Evolutionary conservation across 495 filamentous ascomycete genomes (phyloP), one percentile per base, ranked within the genome.

Genomic region (Penicillium goetzii): DNA sequence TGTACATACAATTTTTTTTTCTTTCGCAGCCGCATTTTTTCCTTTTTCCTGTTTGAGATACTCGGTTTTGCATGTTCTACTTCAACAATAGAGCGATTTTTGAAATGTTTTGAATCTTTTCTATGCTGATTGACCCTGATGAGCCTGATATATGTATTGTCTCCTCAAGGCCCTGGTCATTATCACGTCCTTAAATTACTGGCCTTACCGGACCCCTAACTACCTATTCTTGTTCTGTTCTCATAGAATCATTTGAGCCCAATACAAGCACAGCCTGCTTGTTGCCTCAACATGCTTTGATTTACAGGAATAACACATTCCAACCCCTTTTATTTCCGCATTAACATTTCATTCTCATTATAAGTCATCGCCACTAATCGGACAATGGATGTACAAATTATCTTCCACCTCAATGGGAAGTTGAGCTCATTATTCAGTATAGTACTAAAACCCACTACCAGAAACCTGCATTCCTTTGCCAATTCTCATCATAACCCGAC

Each of bases 1-100:
- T 68, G 66, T 68, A 68, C 36, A 68, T 68, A 68, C 32, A 40
- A 23, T 19, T 62, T 21, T 19, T 62, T 21, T 19, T 62, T 53
- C 30, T 55, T 61, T 36, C 19, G 66, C 66, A 61, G 50, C 61
- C 55, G 10, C n/a, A 43, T 51, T 41, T 30, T 30, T 60, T 23
- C 43, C n/a, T 33, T 30, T 28, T 54, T 14, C 38, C 32, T 41
- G 21, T 40, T 57, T 61, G 33, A 47, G 21, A 55, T 55, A 54
- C 34, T 52, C 5, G 15, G 14, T 25, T 30, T 30, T 41, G 38
- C 47, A 63, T 63, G 28, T 65, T 58, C 43, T 56, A 57, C 62
- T 65, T 65, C 63, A 65, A 65, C 63, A 65, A 34, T 50, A 62
- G 58, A 59, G 47, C 45, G 58, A 55, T 23, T 36, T 17, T 15